Conservation (phyloP, 2,329 filamentous ascomycete genomes). For the Aspergillus udagawae region DNA sequence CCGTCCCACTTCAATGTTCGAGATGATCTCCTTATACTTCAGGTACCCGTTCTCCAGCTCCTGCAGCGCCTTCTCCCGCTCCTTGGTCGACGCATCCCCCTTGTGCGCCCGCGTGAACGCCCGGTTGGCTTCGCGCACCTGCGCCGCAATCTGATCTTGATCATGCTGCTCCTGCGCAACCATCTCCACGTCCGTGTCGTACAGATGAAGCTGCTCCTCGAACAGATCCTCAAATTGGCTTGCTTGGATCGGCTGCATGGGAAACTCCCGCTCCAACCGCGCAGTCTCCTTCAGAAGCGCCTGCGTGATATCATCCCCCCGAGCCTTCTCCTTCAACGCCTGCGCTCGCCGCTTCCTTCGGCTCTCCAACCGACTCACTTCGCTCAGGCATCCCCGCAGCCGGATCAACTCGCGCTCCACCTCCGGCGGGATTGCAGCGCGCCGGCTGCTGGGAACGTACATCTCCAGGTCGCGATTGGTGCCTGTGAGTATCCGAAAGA, state of each 20-base stretch:
- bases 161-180: constrained; percentile 69
- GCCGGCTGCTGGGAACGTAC: constrained; percentile 81
- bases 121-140: constrained; percentile 70
- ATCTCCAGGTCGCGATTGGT: constrained; percentile 78
- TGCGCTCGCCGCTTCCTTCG: constrained; percentile 76
- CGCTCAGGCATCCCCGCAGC: constrained; percentile 76
- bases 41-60: constrained; percentile 85
- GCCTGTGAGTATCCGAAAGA: constrained; percentile 72
- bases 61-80: constrained; percentile 83
- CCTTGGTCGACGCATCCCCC: constrained; percentile 63
- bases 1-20: constrained; percentile 81
- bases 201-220: constrained; percentile 73
- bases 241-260: constrained; percentile 77
- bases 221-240: constrained; percentile 92
- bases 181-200: constrained; percentile 71
- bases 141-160: constrained; percentile 66
- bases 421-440: constrained; percentile 72
- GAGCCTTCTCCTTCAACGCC: constrained; percentile 70
- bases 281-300: constrained; percentile 80
- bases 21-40: constrained; percentile 94
- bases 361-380: constrained; percentile 78
- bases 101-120: constrained; percentile 70
- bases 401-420: constrained; percentile 75
- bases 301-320: constrained; percentile 78
- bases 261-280: constrained; percentile 78